Evolutionary conservation across 768 basidiomycete species (phyloP), one percentile per base, ranked within the genome.

Genomic region (Mycena polygramma): DNA sequence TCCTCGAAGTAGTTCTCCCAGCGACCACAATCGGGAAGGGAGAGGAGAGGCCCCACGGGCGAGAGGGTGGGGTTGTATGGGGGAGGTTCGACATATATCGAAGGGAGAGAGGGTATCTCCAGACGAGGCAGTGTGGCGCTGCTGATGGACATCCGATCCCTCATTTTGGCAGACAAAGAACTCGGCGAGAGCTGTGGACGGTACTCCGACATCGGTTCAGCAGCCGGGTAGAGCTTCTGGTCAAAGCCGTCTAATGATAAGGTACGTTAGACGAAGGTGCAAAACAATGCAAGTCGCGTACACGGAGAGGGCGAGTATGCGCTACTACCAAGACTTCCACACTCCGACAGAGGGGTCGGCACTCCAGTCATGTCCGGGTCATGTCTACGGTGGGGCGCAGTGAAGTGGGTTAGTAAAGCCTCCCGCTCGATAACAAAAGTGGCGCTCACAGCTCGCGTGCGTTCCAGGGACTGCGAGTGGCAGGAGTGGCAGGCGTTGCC

Each of bases 251-350:
- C 55, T 48, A 20, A 11, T 48, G 37, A 61, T 46, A 49, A 35
- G 24, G 2, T 20, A 19, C 24, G 39, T 52, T 39, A 62, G 30
- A 13, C 59, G 57, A 35, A 49, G 43, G 24, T 9, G 20, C 4
- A 17, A 51, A 10, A 46, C 48, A 66, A 58, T 22, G 35, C 30
- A 53, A 8, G 48, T 24, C 48, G n/a, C 68, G 26, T 51, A 69
- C 68, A 58, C 17, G 22, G 30, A 19, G 52, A 17, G 2, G 68
- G 64, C 17, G 64, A 58, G 64, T 66, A 51, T n/a, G 15, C 20
- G 30, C 60, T 57, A 1, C 57, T 55, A 19, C 20, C 57, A 49
- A 19, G 35, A 10, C 54, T 68, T 4, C 19, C 61, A 17, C 19
- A 41, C 5, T 63, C 67, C n/a, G 67, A 68, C 10, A 20, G 19